Evolutionary conservation across 371 early-diverging fungal species (phyloP).

Genomic region (Actinomucor elegans): DNA sequence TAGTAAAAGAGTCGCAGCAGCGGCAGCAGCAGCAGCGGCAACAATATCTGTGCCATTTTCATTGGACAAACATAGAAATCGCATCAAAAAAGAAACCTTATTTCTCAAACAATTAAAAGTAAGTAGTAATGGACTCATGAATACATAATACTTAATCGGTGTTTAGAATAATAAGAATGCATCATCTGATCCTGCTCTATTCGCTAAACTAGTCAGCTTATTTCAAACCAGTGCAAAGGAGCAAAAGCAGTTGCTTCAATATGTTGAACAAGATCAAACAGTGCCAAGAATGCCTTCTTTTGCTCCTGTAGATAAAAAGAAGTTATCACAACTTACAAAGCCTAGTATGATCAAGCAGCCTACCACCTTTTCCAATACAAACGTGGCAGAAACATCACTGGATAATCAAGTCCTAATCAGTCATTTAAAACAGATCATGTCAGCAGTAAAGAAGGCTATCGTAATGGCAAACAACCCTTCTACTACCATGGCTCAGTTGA

Average conservation of each 20-base stretch:
- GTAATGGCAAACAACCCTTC: constrained; percentile 1
- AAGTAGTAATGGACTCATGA: not conserved
- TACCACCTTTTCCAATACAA: not conserved
- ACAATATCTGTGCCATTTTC: not conserved
- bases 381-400: not conserved
- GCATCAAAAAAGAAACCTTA: constrained; percentile 12
- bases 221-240: constrained; percentile 17
- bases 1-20: constrained; percentile 5
- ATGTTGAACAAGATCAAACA: not conserved
- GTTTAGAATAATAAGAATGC: too few species aligned
- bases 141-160: too few species aligned
- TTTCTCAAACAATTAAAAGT: constrained; percentile 18
- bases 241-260: constrained; percentile 12
- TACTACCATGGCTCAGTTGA: constrained; percentile 10
- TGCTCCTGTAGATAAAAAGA: not conserved
- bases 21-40: not conserved
- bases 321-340: not conserved
- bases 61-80: constrained; percentile 17
- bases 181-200: not conserved
- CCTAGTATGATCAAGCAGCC: constrained; percentile 11
- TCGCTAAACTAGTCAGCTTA: constrained; percentile 1
- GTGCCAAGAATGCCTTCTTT: not conserved
- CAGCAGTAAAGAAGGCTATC: constrained; percentile 12
- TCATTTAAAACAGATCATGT: constrained; percentile 15
- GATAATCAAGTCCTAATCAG: not conserved